Percentiles rank a stretch among this genome's conserved stretches.
Conservation (phyloP, 2,329 filamentous ascomycete species). For the Aspergillus neotritici region DNA sequence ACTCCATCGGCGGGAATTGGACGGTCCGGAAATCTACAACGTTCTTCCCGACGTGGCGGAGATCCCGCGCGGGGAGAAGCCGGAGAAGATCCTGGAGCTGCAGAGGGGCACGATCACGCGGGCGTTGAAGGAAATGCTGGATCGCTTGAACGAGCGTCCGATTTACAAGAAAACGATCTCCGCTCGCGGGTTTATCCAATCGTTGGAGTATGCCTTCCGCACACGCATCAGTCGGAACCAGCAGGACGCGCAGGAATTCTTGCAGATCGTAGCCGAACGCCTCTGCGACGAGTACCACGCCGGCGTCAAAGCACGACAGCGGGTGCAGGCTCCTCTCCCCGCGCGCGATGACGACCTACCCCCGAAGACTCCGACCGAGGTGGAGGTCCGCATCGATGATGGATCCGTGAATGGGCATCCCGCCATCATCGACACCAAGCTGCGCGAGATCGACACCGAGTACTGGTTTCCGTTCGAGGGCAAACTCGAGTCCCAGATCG, state of each 20-base stretch:
- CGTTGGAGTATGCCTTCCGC: conserved; percentile 77
- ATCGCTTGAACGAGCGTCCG: conserved; percentile 86
- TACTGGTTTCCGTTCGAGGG: conserved; percentile 84
- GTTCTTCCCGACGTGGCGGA: conserved; percentile 48
- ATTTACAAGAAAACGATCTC: conserved; percentile 92
- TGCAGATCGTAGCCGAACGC: conserved; percentile 88
- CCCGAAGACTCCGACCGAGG: conserved; percentile 22
- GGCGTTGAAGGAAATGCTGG: conserved; percentile 86
- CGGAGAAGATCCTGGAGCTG: conserved; percentile 53
- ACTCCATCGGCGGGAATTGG: conserved; percentile 74
- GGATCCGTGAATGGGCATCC: conserved; percentile 27
- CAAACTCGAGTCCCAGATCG: conserved; percentile 85
- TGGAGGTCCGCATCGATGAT: conserved; percentile 35
- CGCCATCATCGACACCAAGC: conserved; percentile 33
- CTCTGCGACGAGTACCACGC: conserved; percentile 92
- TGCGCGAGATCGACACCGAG: conserved; percentile 35
- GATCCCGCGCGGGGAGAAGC: conserved; percentile 31
- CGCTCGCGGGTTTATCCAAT: conserved; percentile 73
- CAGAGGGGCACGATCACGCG: conserved; percentile 78
- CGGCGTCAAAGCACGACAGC: conserved; percentile 63
- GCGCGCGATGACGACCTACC: conserved; percentile 6
- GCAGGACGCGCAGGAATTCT: conserved; percentile 95
- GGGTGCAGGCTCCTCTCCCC: conserved; percentile 22
- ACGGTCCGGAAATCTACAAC: conserved; percentile 70
- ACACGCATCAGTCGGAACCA: conserved; percentile 90